These are phyloP conservation scores for Cutaneotrichosporon cutaneum DNA, from an alignment of 1,284 basidiomycete genomes.

Conservation along the genomic window DNA sequence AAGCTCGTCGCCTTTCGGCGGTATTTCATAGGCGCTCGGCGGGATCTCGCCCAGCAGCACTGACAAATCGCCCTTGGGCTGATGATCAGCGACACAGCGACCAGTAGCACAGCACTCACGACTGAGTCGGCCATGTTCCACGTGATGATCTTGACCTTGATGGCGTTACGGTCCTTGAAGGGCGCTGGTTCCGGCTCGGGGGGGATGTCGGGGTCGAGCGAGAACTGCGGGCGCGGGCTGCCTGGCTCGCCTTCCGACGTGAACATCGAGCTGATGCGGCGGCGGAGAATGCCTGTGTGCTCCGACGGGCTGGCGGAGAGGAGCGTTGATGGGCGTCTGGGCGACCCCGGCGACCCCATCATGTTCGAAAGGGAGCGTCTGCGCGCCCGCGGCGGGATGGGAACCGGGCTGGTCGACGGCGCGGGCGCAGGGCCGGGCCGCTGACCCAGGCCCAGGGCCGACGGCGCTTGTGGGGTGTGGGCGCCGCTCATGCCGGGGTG, in stretches of 20 bases:
- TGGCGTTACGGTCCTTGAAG: slow-evolving; percentile 40
- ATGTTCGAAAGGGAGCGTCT: not conserved
- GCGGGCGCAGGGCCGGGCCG: not conserved
- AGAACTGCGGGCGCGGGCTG: not conserved
- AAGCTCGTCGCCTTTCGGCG: slow-evolving; percentile 24
- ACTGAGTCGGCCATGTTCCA: slow-evolving; percentile 58
- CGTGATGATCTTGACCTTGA: slow-evolving; percentile 56
- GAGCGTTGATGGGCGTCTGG: not conserved
- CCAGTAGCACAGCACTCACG: slow-evolving; percentile 35
- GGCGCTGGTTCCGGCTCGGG: not conserved
- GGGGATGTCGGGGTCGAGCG: not conserved
- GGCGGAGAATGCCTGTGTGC: not conserved
- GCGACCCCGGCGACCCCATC: not conserved
- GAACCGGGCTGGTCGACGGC: not conserved
- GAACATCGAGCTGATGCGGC: slow-evolving; percentile 11
- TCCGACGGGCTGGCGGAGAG: not conserved
- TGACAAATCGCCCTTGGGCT: slow-evolving; percentile 56
- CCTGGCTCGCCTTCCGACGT: slow-evolving; percentile 5
- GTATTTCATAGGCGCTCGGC: slow-evolving; percentile 40
- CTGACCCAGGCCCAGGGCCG: slow-evolving; percentile 1
- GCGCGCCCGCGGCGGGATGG: not conserved
- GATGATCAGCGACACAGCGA: slow-evolving; percentile 2
- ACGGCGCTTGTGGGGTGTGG: not conserved
- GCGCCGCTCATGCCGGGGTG: slow-evolving; percentile 13
- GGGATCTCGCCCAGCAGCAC: slow-evolving; percentile 55